A percentile compares a stretch with the other conserved stretches of the same genome.
Conservation (phyloP, 2,329 filamentous ascomycete genomes). For the Aspergillus puulaauensis region DNA sequence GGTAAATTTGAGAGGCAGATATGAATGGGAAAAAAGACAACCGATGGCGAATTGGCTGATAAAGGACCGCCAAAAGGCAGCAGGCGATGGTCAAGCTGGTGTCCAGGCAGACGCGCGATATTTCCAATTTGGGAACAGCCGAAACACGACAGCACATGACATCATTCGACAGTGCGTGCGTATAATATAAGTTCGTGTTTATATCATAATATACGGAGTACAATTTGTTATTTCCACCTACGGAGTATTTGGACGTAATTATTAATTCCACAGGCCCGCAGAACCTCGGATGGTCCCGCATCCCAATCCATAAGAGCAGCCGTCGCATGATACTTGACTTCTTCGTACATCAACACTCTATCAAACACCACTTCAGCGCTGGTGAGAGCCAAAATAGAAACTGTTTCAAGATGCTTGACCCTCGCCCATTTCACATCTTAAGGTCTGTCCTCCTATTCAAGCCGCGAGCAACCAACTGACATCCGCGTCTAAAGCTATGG, state of each 20-base stretch:
- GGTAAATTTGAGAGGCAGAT: conserved; percentile 21
- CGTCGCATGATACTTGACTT: not conserved
- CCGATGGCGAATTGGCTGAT: not conserved
- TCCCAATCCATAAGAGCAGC: not conserved
- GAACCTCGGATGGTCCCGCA: conserved; percentile 2
- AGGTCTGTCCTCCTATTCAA: conserved; percentile 21
- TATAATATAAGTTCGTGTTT: not conserved
- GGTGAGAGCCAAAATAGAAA: not conserved
- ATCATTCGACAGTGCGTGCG: conserved; percentile 21
- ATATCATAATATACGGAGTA: not conserved
- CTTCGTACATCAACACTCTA: not conserved
- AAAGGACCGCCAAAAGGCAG: conserved; percentile 12
- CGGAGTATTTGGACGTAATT: not conserved
- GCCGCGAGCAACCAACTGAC: not conserved
- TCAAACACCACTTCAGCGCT: not conserved
- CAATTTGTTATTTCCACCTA: too few species aligned
- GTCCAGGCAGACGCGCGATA: conserved; percentile 45
- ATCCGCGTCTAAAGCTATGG: conserved; percentile 64
- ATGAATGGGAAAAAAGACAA: not conserved
- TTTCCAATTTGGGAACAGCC: conserved; percentile 34
- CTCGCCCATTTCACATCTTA: conserved; percentile 35
- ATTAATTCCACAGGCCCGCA: not conserved
- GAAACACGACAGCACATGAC: conserved; percentile 42
- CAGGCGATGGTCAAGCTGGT: conserved; percentile 11
- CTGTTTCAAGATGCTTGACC: conserved; percentile 27